Base-by-base conservation (phyloP, 148 eudicot genomes). In the Rhododendron williamsianum region DNA sequence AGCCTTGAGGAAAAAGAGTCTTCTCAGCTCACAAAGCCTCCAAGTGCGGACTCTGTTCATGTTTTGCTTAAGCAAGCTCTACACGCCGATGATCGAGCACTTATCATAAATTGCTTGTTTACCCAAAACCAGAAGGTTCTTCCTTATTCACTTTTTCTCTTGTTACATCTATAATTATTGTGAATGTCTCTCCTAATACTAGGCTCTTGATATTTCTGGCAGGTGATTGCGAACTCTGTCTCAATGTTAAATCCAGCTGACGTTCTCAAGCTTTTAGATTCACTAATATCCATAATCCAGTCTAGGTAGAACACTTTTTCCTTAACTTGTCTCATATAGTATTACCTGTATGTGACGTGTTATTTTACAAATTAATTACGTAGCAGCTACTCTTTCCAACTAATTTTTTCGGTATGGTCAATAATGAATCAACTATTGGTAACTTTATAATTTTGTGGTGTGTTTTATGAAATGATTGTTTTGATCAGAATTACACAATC, bases 31-130 rank as follows among this genome's bases (percentile, higher is more conserved):
- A 41, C 86, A 83, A 91, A 87, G 88, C 98, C 94, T 86, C 99
- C 99, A 60, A 94, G 98, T 86, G 98, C 96, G 4, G 98, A 94
- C 81, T 95, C 99, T 9, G 93, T 97, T 82, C 94, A 92, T 92
- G 90, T 96, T 85, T 84, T 96, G 85, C 93, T 96, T 80, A 96
- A 93, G 88, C 99, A 94, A 91, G 99, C 99, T 67, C 85, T 97
- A 48, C 96, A 91, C 85, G 99, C 98, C 9, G 94, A 97, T 91
- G 99, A 95, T 84, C 92, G 90, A 83, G 87, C 92, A 9, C 98
- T 94, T 80, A 88, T 97, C 81, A 86, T 93, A 41, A 93, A 93
- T 87, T 97, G 99, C 90, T 87, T 97, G 60, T 91, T 82, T 86
- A 97, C 95, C 89, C 95, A 93, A 90, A 95, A 97, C 87, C 91